These are phyloP conservation scores for Fusarium buxicola DNA, from an alignment of 2,329 filamentous ascomycete genomes.

Conservation along the genomic window DNA sequence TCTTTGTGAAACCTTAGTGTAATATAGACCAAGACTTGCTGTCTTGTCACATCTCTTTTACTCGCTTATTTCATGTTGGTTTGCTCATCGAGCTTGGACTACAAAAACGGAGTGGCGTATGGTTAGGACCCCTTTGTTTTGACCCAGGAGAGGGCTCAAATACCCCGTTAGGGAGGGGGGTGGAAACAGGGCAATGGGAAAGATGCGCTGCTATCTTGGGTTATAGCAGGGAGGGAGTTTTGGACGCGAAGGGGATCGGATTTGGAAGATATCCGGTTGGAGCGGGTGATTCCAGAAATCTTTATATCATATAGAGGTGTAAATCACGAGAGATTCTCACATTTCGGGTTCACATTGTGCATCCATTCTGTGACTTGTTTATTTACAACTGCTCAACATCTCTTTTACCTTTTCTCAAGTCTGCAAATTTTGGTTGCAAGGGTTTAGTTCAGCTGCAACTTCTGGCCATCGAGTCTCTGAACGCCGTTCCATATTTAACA, in stretches of 20 bases:
- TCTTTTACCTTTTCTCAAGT: no score
- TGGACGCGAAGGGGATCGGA: constrained; percentile 35
- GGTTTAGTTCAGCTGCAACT: no score
- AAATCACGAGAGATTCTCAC: constrained; percentile 27
- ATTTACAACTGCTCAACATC: no score
- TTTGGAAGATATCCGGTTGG: constrained; percentile 17
- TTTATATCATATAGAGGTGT: constrained; percentile 30
- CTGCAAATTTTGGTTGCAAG: no score
- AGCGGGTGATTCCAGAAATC: constrained; percentile 13
- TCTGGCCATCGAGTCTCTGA: no score
- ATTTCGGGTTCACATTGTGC: neutral
- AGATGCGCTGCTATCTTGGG: constrained; percentile 36
- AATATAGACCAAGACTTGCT: constrained; percentile 44
- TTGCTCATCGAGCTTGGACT: constrained; percentile 40
- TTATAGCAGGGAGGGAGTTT: constrained; percentile 43
- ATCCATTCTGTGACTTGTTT: neutral
- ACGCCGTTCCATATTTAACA: no score
- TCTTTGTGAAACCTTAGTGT: constrained; percentile 39
- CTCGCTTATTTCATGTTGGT: constrained; percentile 30
- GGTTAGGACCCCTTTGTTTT: constrained; percentile 23
- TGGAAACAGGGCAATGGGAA: constrained; percentile 27
- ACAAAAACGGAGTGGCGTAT: constrained; percentile 42
- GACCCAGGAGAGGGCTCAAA: constrained; percentile 37
- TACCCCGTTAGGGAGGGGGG: constrained; percentile 27
- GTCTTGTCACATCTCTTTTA: constrained; percentile 37